Conservation (phyloP, 73 alveolate species). For the Uronychia binucleata region DNA sequence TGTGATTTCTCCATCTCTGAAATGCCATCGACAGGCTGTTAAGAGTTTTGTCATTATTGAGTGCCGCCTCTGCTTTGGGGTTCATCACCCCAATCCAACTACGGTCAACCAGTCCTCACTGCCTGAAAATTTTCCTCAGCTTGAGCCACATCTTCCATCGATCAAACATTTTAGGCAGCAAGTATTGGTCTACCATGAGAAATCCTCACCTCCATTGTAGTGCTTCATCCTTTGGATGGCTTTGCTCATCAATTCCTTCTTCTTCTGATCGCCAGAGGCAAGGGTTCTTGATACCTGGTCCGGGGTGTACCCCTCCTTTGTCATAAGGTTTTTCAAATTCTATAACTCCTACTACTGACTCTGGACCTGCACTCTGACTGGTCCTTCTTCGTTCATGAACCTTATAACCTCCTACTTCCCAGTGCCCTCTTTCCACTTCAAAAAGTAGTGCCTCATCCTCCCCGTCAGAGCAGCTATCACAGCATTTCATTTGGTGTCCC, state of each 20-base stretch:
- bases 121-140: slow-evolving; percentile 35
- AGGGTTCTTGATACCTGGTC: slow-evolving; percentile 12
- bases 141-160: slow-evolving; percentile 60
- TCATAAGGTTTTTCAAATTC: slow-evolving; percentile 21
- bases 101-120: slow-evolving; percentile 18
- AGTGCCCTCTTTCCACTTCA: slow-evolving; percentile 25
- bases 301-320: slow-evolving; percentile 35
- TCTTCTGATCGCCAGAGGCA: slow-evolving; percentile 1
- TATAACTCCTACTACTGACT: not conserved
- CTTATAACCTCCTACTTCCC: slow-evolving; percentile 4
- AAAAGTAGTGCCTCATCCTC: slow-evolving; percentile 11
- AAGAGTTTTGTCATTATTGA: slow-evolving; percentile 4
- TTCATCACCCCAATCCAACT: not conserved
- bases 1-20: slow-evolving; percentile 44
- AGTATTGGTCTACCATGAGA: not conserved
- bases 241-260: slow-evolving; percentile 7
- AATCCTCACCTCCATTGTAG: slow-evolving; percentile 28
- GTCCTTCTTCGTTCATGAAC: slow-evolving; percentile 51
- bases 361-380: slow-evolving; percentile 23
- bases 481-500: not conserved
- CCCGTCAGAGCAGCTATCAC: not conserved
- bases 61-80: not conserved
- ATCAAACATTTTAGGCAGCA: slow-evolving; percentile 39
- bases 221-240: slow-evolving; percentile 31
- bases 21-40: slow-evolving; percentile 45